Base-by-base conservation (phyloP, 179 eudicot species). In the Sideroxylon spinosum region DNA sequence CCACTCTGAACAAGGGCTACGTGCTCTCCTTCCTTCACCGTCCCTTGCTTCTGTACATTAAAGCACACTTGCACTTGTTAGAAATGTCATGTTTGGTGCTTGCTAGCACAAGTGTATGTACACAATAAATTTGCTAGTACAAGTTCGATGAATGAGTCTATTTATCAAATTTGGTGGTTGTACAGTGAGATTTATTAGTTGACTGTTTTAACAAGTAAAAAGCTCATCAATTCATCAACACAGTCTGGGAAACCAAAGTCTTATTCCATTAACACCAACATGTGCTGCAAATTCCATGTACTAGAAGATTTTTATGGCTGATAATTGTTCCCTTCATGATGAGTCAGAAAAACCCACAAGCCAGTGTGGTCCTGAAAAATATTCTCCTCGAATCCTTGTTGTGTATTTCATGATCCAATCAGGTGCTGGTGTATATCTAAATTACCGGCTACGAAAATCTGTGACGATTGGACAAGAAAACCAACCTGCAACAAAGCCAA, bases 1-100 rank as follows among this genome's bases (percentile, higher is more conserved):
- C 97, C 95, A 25, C 95, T 92, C 84, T 88, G 95, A 77, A 92
- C 92, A 76, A 92, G 91, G 81, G 95, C 97, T 64, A 92, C 86
- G 49, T 92, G 91, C 68, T 92, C 93, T 28, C 97, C 97, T 81
- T 89, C 89, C 84, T 87, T 91, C 85, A 89, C 95, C 93, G 86
- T 85, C 69, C 95, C 97, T 75, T 91, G 93, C 78, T 86, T 87
- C 95, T 93, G 89, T 63, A 85, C 23, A 79, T 28, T 59, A 50
- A 29, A 79, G 59, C 60, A 3, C 20, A 68, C 55, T 14, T 37
- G 37, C 23, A 64, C 59, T 53, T 60, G 10, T 73, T 67, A 71
- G 75, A 20, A 56, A 25, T 66, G n/a, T 49, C 29, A 25, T 64
- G 6, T 4, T 11, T 6, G 37, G 37, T 26, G 44, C 68, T 1